Percentiles rank a stretch among this genome's conserved stretches.
Evolutionary conservation across 441 rosid genomes (phyloP).

Genomic region (Gossypium gossypioides): DNA sequence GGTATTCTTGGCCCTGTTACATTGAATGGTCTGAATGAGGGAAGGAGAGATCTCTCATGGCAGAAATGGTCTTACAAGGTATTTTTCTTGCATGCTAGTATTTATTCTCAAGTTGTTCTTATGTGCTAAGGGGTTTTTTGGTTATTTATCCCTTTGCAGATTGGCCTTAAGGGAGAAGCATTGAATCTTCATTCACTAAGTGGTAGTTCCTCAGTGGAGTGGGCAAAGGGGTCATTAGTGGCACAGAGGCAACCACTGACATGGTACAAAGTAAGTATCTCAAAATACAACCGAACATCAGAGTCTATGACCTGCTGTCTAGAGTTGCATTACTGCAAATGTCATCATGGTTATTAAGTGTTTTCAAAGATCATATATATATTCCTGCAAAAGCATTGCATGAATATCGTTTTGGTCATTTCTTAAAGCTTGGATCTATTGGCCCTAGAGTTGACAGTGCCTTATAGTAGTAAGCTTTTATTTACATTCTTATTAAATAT

Average conservation of each 20-base stretch:
- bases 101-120: neutral
- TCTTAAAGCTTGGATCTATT: too few species aligned
- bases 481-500: conserved; percentile 21
- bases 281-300: neutral
- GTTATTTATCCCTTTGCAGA: conserved; percentile 31
- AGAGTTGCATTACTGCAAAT: neutral
- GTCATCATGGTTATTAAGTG: neutral
- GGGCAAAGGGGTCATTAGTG: conserved; percentile 72
- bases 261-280: conserved; percentile 73
- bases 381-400: neutral
- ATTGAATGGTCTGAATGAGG: conserved; percentile 62
- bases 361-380: neutral
- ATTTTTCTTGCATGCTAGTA: neutral
- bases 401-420: too few species aligned
- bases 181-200: conserved; percentile 77
- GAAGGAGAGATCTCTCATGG: conserved; percentile 82
- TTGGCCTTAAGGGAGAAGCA: conserved; percentile 85
- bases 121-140: conserved; percentile 3
- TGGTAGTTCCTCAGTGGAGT: conserved; percentile 80
- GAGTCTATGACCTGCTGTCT: neutral
- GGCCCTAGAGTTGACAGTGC: too few species aligned
- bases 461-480: neutral
- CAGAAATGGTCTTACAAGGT: conserved; percentile 95
- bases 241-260: conserved; percentile 70
- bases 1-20: conserved; percentile 89